Conservation (phyloP, 176 grass and related monocot species). For the Zoysia pacifica region DNA sequence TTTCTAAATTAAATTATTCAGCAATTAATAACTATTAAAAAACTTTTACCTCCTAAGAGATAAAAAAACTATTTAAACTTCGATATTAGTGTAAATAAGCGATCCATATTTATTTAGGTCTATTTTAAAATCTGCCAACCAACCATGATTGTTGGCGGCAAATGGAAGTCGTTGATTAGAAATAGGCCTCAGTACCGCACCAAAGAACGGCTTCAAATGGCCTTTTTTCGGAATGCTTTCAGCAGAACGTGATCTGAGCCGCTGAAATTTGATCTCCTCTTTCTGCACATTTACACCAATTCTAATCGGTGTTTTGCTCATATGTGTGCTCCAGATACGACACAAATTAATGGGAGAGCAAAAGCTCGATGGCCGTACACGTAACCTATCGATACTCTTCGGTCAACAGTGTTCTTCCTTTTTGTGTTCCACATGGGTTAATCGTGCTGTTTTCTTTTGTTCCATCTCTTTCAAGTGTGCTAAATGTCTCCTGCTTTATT, state of each 20-base stretch:
- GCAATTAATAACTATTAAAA: no score
- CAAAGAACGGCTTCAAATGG: slow-evolving; percentile 38
- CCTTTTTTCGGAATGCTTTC: slow-evolving; percentile 24
- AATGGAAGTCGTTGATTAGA: slow-evolving; percentile 23
- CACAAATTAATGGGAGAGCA: neutral
- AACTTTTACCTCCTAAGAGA: no score
- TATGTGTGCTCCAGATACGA: slow-evolving; percentile 12
- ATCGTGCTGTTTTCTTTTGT: neutral
- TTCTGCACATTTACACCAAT: neutral
- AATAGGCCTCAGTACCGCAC: neutral
- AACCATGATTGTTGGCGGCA: neutral
- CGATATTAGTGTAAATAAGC: no score
- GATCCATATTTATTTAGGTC: no score
- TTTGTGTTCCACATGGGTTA: neutral
- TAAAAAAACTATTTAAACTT: no score
- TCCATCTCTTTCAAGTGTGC: neutral
- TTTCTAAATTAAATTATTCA: no score
- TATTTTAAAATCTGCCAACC: no score
- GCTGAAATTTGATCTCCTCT: slow-evolving; percentile 28
- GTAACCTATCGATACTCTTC: neutral
- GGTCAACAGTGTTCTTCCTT: neutral
- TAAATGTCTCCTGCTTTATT: neutral
- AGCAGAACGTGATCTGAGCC: neutral
- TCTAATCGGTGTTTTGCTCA: neutral
- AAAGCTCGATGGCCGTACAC: neutral